Percentiles rank a stretch among this genome's conserved stretches.
Conservation (phyloP, 345 rosid genomes). For the Eucalyptus marginata region DNA sequence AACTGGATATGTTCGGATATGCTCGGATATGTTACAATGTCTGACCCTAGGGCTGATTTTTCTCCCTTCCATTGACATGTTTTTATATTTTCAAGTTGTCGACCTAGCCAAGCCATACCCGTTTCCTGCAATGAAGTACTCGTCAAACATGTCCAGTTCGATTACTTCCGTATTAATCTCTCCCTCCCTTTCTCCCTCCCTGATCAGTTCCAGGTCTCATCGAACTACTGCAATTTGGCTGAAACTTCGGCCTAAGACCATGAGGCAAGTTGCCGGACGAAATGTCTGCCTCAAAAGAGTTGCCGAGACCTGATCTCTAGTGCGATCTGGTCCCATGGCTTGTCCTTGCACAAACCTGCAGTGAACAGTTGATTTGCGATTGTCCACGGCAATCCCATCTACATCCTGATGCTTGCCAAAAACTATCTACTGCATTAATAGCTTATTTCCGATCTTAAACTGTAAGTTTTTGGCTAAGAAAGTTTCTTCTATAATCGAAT, state of each 20-base stretch:
- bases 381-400: not conserved
- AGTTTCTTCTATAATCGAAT: not conserved
- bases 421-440: not conserved
- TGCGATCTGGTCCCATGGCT: not conserved
- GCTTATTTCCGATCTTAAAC: not conserved
- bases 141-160: not conserved
- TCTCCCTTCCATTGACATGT: not conserved
- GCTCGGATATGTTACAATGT: not conserved
- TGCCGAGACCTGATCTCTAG: not conserved
- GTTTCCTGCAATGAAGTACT: not conserved
- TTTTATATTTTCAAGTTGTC: not conserved
- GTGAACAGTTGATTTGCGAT: not conserved
- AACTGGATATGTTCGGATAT: not conserved
- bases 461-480: not conserved
- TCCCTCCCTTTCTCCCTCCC: not conserved
- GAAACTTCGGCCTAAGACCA: not conserved
- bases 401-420: not conserved
- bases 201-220: not conserved
- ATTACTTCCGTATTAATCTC: not conserved
- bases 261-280: not conserved
- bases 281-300: not conserved
- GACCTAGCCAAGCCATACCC: not conserved
- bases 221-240: not conserved
- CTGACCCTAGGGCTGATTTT: not conserved
- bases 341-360: not conserved